phyloP scores from a whole-genome alignment of 202 grass and related monocot species.

The Elaeis oleifera region DNA sequence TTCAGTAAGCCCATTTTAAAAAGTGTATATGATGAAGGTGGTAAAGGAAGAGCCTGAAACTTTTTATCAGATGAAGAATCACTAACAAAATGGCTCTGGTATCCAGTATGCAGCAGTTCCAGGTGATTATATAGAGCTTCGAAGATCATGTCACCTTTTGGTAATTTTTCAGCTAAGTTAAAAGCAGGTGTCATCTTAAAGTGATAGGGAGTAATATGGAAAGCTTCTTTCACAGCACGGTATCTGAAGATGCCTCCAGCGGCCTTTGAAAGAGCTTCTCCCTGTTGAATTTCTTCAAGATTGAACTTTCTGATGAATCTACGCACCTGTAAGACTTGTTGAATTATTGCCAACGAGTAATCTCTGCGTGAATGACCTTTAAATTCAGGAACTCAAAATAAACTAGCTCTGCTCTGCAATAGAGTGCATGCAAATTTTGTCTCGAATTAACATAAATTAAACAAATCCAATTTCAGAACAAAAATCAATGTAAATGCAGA shows the following conservation, averaged over 20 bases:
- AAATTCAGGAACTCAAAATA: conserved; percentile 80
- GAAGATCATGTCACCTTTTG: conserved; percentile 87
- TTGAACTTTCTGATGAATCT: conserved; percentile 85
- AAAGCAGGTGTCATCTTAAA: conserved; percentile 81
- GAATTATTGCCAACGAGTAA: conserved; percentile 89
- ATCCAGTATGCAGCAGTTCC: conserved; percentile 28
- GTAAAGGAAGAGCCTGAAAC: conserved; percentile 35
- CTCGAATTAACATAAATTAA: too few species aligned
- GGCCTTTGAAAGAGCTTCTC: conserved; percentile 48
- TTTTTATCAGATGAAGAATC: conserved; percentile 28
- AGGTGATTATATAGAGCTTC: conserved; percentile 61
- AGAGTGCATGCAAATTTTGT: conserved; percentile 5
- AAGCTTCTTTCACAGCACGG: conserved; percentile 60
- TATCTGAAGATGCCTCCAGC: conserved; percentile 62
- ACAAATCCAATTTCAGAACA: not conserved
- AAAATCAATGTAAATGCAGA: not conserved
- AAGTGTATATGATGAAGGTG: conserved; percentile 43
- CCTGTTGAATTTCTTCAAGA: conserved; percentile 41
- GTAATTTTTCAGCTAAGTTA: conserved; percentile 82
- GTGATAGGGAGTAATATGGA: conserved; percentile 58
- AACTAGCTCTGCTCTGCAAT: conserved; percentile 50
- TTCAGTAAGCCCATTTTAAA: conserved; percentile 4
- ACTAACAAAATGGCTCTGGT: conserved; percentile 20
- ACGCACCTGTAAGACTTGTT: conserved; percentile 68
- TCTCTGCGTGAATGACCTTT: conserved; percentile 74